Base-by-base conservation (phyloP, 441 rosid species). In the Omphalea diandra region DNA sequence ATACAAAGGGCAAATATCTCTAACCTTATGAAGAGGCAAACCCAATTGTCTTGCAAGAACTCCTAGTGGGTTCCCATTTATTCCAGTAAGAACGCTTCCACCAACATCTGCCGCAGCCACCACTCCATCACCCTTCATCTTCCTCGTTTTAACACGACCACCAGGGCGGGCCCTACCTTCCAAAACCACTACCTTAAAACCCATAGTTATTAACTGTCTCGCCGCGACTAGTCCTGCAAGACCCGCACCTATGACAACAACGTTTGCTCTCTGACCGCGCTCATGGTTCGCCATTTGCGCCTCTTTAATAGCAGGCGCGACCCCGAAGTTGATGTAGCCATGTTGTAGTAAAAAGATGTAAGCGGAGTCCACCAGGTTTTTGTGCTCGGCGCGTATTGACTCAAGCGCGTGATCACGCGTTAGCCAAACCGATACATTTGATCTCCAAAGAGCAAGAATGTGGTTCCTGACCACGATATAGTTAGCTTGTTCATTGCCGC, bases 1-100 rank as follows among this genome's bases (percentile, higher is more conserved):
- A 84, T 93, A 89, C 86, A 89, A 80, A 38, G 97, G 98, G 24
- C 97, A 93, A 57, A 83, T 81, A 79, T 93, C 97, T 77, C 97
- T 86, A 44, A 94, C 96, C 90, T 91, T 94, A 79, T 91, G 98
- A 57, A 94, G 93, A 22, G 97, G 98, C 60, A 94, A 77, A 22
- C 84, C 90, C n/a, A 91, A 76, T 57, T 94, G 97, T 80, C 90
- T 78, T 18, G 97, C 98, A 40, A 94, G 85, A 74, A 91, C 97
- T 3, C 98, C 98, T 0, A 87, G 89, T 0, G 97, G 96, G 29
- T 91, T 94, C 38, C 97, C 97, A 70, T 94, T 91, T 20, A 94
- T 90, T 63, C 97, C 98, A 0, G 97, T 94, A 57, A 91, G 81
- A 26, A 94, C 97, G 36, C 98, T 90, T 41, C 97, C 98, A 20